phyloP scores from a whole-genome alignment of 148 eudicot genomes.

The Chenopodium suecicum region DNA sequence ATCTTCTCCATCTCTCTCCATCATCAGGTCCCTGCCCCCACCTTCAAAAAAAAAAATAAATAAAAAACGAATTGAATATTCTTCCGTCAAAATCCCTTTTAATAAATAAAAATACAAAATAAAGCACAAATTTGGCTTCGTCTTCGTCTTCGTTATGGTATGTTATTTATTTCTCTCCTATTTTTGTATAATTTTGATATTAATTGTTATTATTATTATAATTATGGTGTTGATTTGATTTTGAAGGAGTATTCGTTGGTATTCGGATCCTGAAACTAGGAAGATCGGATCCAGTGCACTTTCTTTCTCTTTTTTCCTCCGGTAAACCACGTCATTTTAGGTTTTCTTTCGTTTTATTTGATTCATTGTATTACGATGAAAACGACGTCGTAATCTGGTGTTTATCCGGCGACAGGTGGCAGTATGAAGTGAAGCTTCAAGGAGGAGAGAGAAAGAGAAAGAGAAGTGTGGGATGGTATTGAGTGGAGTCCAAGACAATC shows the following conservation, averaged over 20 bases:
- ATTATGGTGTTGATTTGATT: too few species aligned
- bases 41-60: neutral
- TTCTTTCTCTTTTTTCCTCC: conserved; percentile 8
- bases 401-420: neutral
- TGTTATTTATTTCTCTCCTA: too few species aligned
- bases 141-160: too few species aligned
- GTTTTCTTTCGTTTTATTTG: neutral
- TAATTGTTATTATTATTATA: too few species aligned
- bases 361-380: too few species aligned
- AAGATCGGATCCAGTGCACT: conserved; percentile 60
- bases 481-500: conserved; percentile 21
- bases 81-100: too few species aligned
- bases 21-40: neutral
- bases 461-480: neutral
- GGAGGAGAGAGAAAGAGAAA: neutral
- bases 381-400: neutral
- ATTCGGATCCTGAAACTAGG: too few species aligned
- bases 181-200: too few species aligned
- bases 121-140: too few species aligned
- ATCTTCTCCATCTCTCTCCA: neutral
- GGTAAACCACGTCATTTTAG: neutral
- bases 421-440: neutral
- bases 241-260: too few species aligned
- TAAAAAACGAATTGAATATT: neutral
- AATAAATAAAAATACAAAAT: too few species aligned